Percentiles rank a stretch among this genome's conserved stretches.
Evolutionary conservation across 345 rosid species (phyloP).

Genomic region (Jatropha curcas): DNA sequence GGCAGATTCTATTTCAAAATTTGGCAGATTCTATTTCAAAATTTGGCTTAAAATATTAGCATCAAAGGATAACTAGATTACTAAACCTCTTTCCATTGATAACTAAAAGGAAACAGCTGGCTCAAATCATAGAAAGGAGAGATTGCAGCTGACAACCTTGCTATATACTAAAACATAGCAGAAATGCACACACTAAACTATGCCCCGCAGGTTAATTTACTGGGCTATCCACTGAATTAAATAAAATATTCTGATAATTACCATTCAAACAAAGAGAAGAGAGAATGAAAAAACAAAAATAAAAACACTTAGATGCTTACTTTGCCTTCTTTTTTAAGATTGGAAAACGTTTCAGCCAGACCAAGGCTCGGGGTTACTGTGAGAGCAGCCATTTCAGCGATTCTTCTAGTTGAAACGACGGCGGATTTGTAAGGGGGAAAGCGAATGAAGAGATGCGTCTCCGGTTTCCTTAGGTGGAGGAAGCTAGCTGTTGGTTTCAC

Average conservation of each 20-base stretch:
- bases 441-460: slow-evolving; percentile 23
- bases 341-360: slow-evolving; percentile 61
- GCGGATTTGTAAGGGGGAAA: slow-evolving; percentile 21
- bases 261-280: not conserved
- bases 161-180: too few species aligned
- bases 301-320: slow-evolving; percentile 32
- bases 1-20: not conserved
- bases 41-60: not conserved
- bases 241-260: too few species aligned
- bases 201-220: not conserved
- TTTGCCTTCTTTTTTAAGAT: slow-evolving; percentile 60
- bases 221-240: not conserved
- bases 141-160: too few species aligned
- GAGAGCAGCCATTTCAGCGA: slow-evolving; percentile 56
- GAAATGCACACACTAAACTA: not conserved
- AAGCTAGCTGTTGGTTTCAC: slow-evolving; percentile 27
- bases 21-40: not conserved
- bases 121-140: too few species aligned
- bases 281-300: not conserved
- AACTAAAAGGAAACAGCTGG: not conserved
- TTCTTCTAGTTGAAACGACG: slow-evolving; percentile 36
- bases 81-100: not conserved
- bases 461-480: slow-evolving; percentile 34
- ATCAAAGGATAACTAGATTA: not conserved
- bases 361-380: slow-evolving; percentile 44